These are phyloP conservation scores for Volvox carteri DNA, from an alignment of 163 green algal species.

Conservation along the genomic window DNA sequence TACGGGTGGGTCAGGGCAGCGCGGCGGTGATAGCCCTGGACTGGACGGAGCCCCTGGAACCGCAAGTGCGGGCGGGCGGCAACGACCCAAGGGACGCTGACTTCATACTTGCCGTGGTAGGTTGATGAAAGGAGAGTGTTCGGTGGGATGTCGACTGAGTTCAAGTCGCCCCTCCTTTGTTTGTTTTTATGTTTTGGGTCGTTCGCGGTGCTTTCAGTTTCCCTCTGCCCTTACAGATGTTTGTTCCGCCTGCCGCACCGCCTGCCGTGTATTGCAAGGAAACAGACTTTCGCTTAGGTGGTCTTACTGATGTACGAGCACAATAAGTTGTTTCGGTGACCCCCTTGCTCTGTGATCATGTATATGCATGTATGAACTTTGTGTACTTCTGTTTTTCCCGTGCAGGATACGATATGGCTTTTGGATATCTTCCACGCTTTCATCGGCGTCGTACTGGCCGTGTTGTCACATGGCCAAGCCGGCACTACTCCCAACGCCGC, in stretches of 20 bases:
- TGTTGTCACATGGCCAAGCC: neutral
- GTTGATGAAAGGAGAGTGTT: neutral
- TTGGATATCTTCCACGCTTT: slow-evolving; percentile 33
- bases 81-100: slow-evolving; percentile 56
- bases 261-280: neutral
- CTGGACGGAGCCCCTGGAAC: slow-evolving; percentile 49
- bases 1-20: slow-evolving; percentile 27
- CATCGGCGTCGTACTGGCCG: slow-evolving; percentile 31
- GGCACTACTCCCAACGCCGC: neutral
- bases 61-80: slow-evolving; percentile 41
- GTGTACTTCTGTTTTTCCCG: neutral
- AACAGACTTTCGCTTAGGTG: no score
- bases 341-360: no score
- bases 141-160: neutral
- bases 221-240: neutral
- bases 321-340: no score
- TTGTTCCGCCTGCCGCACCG: neutral
- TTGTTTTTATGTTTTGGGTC: neutral
- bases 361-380: no score
- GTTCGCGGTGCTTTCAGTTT: neutral
- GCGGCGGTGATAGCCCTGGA: slow-evolving; percentile 57
- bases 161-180: no score
- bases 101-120: slow-evolving; percentile 55
- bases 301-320: no score
- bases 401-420: slow-evolving; percentile 51